Percentiles rank a stretch among this genome's conserved stretches.
Conservation (phyloP, 805 yeast species). For the Helenozyma baotianmanensis region DNA sequence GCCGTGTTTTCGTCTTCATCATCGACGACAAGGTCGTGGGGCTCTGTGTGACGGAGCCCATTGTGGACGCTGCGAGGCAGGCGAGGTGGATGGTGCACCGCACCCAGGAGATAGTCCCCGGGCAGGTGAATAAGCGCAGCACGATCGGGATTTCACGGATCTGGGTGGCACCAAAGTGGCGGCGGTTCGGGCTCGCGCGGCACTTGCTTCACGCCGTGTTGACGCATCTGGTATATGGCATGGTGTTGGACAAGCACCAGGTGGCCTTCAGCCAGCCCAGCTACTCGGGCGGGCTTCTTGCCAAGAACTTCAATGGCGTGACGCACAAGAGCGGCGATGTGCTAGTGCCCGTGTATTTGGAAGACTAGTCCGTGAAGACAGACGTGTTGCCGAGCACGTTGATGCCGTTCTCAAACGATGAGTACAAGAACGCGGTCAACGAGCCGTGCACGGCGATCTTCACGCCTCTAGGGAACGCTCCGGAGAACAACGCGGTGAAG, state of each 20-base stretch:
- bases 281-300: constrained; percentile 57
- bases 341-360: constrained; percentile 48
- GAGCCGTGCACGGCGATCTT: constrained; percentile 72
- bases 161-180: constrained; percentile 41
- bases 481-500: constrained; percentile 27
- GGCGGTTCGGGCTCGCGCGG: constrained; percentile 50
- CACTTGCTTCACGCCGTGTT: constrained; percentile 42
- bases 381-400: constrained; percentile 12
- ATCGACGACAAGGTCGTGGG: constrained; percentile 49
- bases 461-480: constrained; percentile 55
- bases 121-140: constrained; percentile 32
- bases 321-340: constrained; percentile 48
- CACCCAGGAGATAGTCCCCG: constrained; percentile 47
- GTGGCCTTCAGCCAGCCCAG: constrained; percentile 75
- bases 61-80: constrained; percentile 18
- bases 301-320: constrained; percentile 51
- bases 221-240: constrained; percentile 46
- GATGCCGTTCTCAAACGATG: constrained; percentile 39
- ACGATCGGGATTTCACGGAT: constrained; percentile 38
- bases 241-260: constrained; percentile 34
- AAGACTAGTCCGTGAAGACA: constrained; percentile 17
- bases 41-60: constrained; percentile 48
- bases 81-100: constrained; percentile 60
- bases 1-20: constrained; percentile 45
- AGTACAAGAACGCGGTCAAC: constrained; percentile 61